Evolutionary conservation across 2,329 filamentous ascomycete species (phyloP).

Genomic region (Clonostachys sp.): DNA sequence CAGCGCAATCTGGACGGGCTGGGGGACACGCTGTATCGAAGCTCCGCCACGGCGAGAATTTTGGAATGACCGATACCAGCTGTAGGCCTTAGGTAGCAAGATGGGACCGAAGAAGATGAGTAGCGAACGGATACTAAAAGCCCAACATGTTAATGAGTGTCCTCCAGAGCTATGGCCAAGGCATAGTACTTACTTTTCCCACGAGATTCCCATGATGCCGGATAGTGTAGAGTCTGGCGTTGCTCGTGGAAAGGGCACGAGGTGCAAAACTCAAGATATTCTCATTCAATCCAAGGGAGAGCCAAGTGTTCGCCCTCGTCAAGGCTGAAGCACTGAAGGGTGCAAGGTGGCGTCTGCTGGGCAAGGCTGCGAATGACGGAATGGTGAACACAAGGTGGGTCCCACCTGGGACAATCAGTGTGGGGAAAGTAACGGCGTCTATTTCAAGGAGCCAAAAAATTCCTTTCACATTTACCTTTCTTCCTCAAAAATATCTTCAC

Average conservation of each 20-base stretch:
- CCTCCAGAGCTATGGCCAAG: not conserved
- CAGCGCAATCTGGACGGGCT: constrained; percentile 50
- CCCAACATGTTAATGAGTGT: constrained; percentile 5
- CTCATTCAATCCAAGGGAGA: not conserved
- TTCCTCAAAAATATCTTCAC: too few species aligned
- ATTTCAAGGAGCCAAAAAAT: too few species aligned
- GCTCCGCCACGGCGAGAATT: constrained; percentile 36
- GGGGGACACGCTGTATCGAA: constrained; percentile 51
- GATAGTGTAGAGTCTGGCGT: not conserved
- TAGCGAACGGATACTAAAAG: constrained; percentile 45
- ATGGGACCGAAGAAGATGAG: constrained; percentile 65
- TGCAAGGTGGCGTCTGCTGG: not conserved
- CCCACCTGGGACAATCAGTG: too few species aligned
- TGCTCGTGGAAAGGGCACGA: not conserved
- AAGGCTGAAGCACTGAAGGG: not conserved
- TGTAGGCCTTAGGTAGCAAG: constrained; percentile 61
- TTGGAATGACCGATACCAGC: constrained; percentile 56
- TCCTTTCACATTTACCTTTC: too few species aligned
- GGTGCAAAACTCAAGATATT: not conserved
- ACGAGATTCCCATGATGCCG: constrained; percentile 2
- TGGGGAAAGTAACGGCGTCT: too few species aligned
- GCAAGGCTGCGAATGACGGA: too few species aligned
- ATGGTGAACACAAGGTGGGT: too few species aligned
- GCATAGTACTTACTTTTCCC: constrained; percentile 8
- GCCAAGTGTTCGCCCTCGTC: too few species aligned